Conservation (phyloP, 768 basidiomycete species). For the Imleria badia region DNA sequence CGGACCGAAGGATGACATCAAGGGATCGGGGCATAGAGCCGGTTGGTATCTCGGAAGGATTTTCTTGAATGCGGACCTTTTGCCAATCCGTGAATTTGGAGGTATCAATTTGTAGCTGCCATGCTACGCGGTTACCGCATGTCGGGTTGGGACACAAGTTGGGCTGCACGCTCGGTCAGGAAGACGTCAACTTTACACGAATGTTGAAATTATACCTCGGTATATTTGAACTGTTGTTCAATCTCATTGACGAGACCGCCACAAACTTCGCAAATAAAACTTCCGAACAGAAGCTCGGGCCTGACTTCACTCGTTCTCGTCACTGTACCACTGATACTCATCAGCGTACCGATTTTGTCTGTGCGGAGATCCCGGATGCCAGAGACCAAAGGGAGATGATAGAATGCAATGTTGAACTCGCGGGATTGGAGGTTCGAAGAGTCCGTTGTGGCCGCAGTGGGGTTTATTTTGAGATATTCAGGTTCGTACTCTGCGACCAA, state of each 20-base stretch:
- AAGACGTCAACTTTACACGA: slow-evolving; percentile 2
- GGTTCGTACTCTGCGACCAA: slow-evolving; percentile 89
- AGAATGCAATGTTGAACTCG: slow-evolving; percentile 95
- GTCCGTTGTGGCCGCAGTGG: slow-evolving; percentile 81
- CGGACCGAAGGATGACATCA: slow-evolving; percentile 92
- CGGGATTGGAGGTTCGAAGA: slow-evolving; percentile 87
- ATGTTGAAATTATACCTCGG: slow-evolving; percentile 60
- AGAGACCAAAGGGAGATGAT: slow-evolving; percentile 89
- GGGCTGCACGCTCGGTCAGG: slow-evolving; percentile 51
- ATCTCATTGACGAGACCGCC: slow-evolving; percentile 85
- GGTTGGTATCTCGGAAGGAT: slow-evolving; percentile 97
- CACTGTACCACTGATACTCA: slow-evolving; percentile 96
- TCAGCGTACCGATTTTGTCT: slow-evolving; percentile 89
- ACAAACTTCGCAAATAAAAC: slow-evolving; percentile 91
- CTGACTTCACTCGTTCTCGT: slow-evolving; percentile 97
- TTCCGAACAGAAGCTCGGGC: slow-evolving; percentile 91
- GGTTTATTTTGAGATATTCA: slow-evolving; percentile 93
- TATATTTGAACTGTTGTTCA: slow-evolving; percentile 99
- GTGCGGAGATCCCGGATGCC: slow-evolving; percentile 93
- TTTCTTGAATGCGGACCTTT: slow-evolving; percentile 98
- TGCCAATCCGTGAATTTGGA: slow-evolving; percentile 99
- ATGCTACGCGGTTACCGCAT: slow-evolving; percentile 85
- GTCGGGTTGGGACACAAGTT: slow-evolving; percentile 91
- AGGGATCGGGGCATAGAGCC: slow-evolving; percentile 97
- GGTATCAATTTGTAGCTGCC: slow-evolving; percentile 94